phyloP scores from a whole-genome alignment of 345 rosid genomes.

The Dovyalis caffra region DNA sequence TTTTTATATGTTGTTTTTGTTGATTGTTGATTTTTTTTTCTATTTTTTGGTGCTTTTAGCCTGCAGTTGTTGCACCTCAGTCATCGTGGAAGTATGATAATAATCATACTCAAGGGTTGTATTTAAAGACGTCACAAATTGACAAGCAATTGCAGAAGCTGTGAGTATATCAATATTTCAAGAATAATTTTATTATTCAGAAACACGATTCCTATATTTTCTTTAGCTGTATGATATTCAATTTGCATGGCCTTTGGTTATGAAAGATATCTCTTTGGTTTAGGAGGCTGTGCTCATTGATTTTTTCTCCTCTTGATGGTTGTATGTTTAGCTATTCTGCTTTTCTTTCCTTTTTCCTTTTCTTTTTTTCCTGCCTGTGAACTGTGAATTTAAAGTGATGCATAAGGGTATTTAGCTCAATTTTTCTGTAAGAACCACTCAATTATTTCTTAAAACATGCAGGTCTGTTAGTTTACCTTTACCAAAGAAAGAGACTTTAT shows the following conservation, averaged over 20 bases:
- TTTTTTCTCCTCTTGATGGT: too few species aligned
- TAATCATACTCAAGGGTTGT: slow-evolving; percentile 34
- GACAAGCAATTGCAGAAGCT: slow-evolving; percentile 80
- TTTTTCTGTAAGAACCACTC: neutral
- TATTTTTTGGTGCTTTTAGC: slow-evolving; percentile 59
- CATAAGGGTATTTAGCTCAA: too few species aligned
- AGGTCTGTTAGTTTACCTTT: slow-evolving; percentile 63
- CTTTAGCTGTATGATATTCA: neutral
- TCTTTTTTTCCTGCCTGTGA: too few species aligned
- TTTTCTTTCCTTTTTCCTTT: too few species aligned
- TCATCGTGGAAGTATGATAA: slow-evolving; percentile 56
- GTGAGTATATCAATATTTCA: slow-evolving; percentile 52
- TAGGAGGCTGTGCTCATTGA: too few species aligned
- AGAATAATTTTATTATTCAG: neutral
- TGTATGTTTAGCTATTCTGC: too few species aligned
- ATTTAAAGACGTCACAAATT: slow-evolving; percentile 41
- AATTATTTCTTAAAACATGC: slow-evolving; percentile 24
- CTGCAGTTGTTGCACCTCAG: slow-evolving; percentile 37
- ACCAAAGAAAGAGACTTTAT: slow-evolving; percentile 77
- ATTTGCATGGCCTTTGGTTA: too few species aligned
- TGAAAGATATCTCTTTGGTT: too few species aligned
- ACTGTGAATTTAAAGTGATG: too few species aligned
- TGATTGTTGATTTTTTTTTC: slow-evolving; percentile 2
- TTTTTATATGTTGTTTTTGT: slow-evolving; percentile 4
- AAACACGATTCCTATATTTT: neutral